phyloP scores from a whole-genome alignment of 2,329 filamentous ascomycete genomes.

The Scolecobasidium constrictum region DNA sequence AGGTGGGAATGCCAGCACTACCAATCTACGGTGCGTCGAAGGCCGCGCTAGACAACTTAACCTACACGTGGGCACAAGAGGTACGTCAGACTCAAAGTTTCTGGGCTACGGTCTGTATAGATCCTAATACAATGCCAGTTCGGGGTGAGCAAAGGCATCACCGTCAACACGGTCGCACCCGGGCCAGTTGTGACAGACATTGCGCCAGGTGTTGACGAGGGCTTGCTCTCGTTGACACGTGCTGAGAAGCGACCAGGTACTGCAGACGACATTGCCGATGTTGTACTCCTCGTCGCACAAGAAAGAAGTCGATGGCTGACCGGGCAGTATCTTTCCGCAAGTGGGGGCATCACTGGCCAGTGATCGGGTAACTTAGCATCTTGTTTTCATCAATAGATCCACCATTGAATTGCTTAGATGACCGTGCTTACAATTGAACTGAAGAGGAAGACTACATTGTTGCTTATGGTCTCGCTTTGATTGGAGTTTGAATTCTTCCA shows the following conservation, averaged over 20 bases:
- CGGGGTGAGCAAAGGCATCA: constrained; percentile 29
- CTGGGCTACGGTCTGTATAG: too few species aligned
- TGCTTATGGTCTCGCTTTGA: too few species aligned
- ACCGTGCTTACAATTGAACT: too few species aligned
- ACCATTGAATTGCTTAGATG: too few species aligned
- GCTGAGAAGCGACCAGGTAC: constrained; percentile 25
- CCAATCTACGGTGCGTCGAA: constrained; percentile 7
- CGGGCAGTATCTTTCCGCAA: constrained; percentile 31
- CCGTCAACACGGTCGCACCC: constrained; percentile 32
- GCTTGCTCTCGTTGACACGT: constrained; percentile 11
- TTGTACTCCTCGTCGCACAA: constrained; percentile 27
- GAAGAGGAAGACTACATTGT: too few species aligned
- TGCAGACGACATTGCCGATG: constrained; percentile 32
- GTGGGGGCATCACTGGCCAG: constrained; percentile 22
- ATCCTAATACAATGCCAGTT: constrained; percentile 18
- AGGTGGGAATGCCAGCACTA: constrained; percentile 11
- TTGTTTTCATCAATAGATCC: too few species aligned
- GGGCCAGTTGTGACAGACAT: constrained; percentile 29
- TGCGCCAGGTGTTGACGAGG: constrained; percentile 13
- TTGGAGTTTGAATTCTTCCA: too few species aligned
- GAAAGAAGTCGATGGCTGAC: constrained; percentile 36
- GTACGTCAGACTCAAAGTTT: constrained; percentile 1
- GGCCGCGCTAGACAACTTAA: constrained; percentile 6
- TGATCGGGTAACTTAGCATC: neutral
- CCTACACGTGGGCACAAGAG: constrained; percentile 5